Base-by-base conservation (phyloP, 495 filamentous ascomycete genomes). In the Glutinoglossum americanum region DNA sequence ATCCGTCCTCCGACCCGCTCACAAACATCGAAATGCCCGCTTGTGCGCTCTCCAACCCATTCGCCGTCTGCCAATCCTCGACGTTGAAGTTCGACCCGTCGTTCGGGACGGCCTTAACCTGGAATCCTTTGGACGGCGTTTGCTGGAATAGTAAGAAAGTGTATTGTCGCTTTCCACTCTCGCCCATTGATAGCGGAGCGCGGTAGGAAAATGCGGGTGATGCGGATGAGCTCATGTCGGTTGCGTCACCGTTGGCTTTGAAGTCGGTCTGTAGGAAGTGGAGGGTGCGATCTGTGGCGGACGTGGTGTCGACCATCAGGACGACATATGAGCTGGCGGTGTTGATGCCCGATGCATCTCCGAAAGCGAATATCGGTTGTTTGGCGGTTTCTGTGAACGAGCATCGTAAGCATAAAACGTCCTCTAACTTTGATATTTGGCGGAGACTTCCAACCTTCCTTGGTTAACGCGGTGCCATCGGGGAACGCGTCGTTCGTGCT, bases 261-360 rank as follows among this genome's bases (percentile, higher is more conserved):
- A 58, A 55, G 44, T 48, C 57, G 6, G 57, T 51, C 57, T 58
- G 57, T 7, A 53, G 41, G 47, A 28, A 58, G 33, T 58, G 57
- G 15, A 58, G 41, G 3, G 32, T 33, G 23, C 45, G 30, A 9
- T 49, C 26, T 39, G 45, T 55, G 41, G 17, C 2, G 47, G 30
- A 30, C 9, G 57, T 58, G 47, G 19, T 58, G 37, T 57, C 48
- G 25, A 60, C 25, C 33, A 57, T 57, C 26, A 57, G 37, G 30
- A 56, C 26, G 30, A 23, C 48, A 35, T 30, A 60, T 23, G 35
- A 6, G 53, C 21, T 21, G 30, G 51, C 37, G 28, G 58, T 48
- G 25, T 45, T 58, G 58, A 60, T 51, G 37, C 58, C 55, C n/a
- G 33, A 41, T 1, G 58, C 53, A 32, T 55, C 53, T 13, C 54